These are phyloP conservation scores for Yamadazyma takamatsuzukensis DNA, from an alignment of 805 yeast genomes.

Conservation along the genomic window DNA sequence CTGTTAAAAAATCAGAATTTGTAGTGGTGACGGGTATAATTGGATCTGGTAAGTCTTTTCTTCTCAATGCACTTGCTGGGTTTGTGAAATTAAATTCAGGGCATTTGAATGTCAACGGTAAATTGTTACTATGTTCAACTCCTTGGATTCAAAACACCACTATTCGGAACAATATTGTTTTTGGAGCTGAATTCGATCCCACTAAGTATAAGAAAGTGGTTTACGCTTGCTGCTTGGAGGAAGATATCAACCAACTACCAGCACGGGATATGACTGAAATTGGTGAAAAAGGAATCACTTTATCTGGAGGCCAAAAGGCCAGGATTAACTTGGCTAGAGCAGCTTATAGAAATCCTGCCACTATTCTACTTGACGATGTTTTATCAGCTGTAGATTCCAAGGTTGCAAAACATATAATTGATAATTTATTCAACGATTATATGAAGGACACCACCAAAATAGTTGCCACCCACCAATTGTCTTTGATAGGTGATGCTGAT, in stretches of 20 bases:
- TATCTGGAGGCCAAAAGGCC: constrained; percentile 46
- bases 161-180: constrained; percentile 35
- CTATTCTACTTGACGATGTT: constrained; percentile 41
- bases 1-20: constrained; percentile 30
- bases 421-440: constrained; percentile 30
- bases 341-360: constrained; percentile 29
- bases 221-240: constrained; percentile 38
- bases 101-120: constrained; percentile 21
- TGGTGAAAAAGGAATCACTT: constrained; percentile 43
- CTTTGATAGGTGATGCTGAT: constrained; percentile 36
- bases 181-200: constrained; percentile 32
- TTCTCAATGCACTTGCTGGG: constrained; percentile 38
- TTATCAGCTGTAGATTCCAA: constrained; percentile 42
- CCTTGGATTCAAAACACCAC: constrained; percentile 46
- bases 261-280: constrained; percentile 40
- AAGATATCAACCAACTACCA: constrained; percentile 32
- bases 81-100: constrained; percentile 32
- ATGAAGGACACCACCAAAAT: constrained; percentile 31
- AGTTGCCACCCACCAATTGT: constrained; percentile 43
- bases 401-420: constrained; percentile 40
- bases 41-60: constrained; percentile 43
- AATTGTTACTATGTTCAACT: constrained; percentile 29
- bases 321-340: constrained; percentile 44
- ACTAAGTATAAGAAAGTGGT: constrained; percentile 25
- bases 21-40: constrained; percentile 40